Conservation (phyloP, 192 early-diverging fungal genomes). For the Coemansia guatemalensis region DNA sequence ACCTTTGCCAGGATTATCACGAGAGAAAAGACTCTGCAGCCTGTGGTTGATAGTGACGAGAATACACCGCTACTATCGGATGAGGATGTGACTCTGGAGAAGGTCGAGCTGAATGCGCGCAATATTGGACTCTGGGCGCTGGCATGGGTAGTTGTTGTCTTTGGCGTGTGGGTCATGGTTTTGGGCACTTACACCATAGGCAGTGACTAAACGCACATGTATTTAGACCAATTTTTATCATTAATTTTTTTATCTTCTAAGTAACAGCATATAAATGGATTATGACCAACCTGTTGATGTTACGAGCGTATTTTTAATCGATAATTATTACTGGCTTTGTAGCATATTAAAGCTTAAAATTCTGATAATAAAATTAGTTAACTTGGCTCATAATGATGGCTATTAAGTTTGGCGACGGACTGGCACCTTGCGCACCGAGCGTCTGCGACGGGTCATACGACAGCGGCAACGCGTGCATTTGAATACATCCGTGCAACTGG, state of each 20-base stretch:
- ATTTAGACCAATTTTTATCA: background rate
- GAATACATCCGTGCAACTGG: background rate
- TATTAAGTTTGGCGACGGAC: background rate
- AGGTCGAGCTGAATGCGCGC: background rate
- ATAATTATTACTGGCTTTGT: no score
- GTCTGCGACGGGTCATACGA: constrained; percentile 5
- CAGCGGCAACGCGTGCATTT: constrained; percentile 14
- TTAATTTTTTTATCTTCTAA: background rate
- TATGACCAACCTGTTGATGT: no score
- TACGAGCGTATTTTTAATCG: background rate
- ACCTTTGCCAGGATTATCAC: constrained; percentile 3
- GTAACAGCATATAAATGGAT: no score
- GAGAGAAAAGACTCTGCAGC: background rate
- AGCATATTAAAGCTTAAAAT: no score
- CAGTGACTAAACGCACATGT: background rate
- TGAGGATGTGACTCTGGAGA: background rate
- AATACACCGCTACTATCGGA: constrained; percentile 1
- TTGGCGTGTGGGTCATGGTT: constrained; percentile 46
- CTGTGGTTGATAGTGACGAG: background rate
- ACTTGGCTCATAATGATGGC: background rate
- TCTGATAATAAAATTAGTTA: no score
- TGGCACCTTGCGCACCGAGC: background rate
- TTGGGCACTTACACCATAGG: constrained; percentile 34
- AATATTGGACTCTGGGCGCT: constrained; percentile 21
- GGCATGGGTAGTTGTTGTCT: constrained; percentile 28